A percentile compares a stretch with the other conserved stretches of the same genome.
These are phyloP conservation scores for Lipomyces orientalis DNA, from an alignment of 805 yeast species.

Conservation along the genomic window DNA sequence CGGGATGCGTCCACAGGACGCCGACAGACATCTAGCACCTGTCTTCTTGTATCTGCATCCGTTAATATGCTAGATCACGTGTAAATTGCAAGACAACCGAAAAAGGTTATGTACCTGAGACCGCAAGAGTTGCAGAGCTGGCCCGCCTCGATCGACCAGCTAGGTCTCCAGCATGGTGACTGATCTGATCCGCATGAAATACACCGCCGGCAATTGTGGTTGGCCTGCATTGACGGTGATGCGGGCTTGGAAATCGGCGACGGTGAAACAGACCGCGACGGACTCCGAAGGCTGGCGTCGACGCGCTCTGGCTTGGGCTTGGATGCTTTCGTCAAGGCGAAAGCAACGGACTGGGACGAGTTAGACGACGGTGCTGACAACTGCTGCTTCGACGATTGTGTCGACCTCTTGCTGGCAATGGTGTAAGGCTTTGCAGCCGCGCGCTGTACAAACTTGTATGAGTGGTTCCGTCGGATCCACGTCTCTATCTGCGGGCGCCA, in stretches of 20 bases:
- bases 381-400: background rate
- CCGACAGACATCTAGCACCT: conserved; percentile 83
- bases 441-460: conserved; percentile 38
- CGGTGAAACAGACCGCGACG: conserved; percentile 23
- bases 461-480: conserved; percentile 47
- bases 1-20: conserved; percentile 82
- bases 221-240: conserved; percentile 16
- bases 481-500: conserved; percentile 49
- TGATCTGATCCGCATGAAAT: conserved; percentile 89
- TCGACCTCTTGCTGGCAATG: background rate
- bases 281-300: conserved; percentile 26
- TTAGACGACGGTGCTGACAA: conserved; percentile 7
- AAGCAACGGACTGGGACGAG: conserved; percentile 6
- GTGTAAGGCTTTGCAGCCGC: conserved; percentile 24
- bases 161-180: conserved; percentile 98
- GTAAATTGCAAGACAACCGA: background rate
- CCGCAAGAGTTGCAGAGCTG: conserved; percentile 98
- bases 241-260: conserved; percentile 21
- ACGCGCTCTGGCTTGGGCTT: background rate
- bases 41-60: conserved; percentile 81
- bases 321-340: conserved; percentile 10
- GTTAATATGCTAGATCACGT: background rate
- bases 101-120: conserved; percentile 47
- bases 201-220: conserved; percentile 58
- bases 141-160: conserved; percentile 91